Percentiles rank a stretch among this genome's conserved stretches.
Conservation (phyloP, 306 rosid species). For the peach (Prunus persica) region DNA sequence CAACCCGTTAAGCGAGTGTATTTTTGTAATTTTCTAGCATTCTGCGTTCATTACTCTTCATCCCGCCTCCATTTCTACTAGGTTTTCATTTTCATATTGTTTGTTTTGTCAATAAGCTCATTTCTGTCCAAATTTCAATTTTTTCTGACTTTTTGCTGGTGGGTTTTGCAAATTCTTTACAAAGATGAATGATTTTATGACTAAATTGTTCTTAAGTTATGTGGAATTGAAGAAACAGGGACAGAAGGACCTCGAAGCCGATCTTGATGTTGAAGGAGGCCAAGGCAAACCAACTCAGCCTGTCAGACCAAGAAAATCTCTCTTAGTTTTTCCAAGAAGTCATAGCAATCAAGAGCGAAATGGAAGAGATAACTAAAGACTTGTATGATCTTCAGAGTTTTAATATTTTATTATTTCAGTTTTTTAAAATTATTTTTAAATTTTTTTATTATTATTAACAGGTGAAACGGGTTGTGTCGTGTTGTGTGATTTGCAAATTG, state of each 20-base stretch:
- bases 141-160: constrained; percentile 17
- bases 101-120: background rate
- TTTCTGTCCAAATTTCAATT: background rate
- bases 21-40: too few relatives aligned
- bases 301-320: constrained; percentile 60
- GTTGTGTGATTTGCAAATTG: too few relatives aligned
- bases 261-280: constrained; percentile 59
- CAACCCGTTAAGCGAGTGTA: too few relatives aligned
- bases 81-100: constrained; percentile 15
- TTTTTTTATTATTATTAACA: too few relatives aligned
- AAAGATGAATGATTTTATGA: constrained; percentile 91
- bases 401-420: too few relatives aligned
- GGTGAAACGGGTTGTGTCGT: too few relatives aligned
- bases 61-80: too few relatives aligned
- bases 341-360: constrained; percentile 56
- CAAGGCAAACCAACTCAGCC: constrained; percentile 36
- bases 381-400: constrained; percentile 57
- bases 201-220: constrained; percentile 85
- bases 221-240: constrained; percentile 81
- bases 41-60: constrained; percentile 1
- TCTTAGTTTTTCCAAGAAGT: constrained; percentile 72
- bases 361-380: constrained; percentile 94
- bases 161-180: constrained; percentile 36
- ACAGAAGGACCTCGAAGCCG: constrained; percentile 49
- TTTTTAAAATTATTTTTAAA: too few relatives aligned